A percentile compares a stretch with the other conserved stretches of the same genome.
Evolutionary conservation across 2,329 filamentous ascomycete genomes (phyloP).

Genomic region (Chaetothyriales sp.): DNA sequence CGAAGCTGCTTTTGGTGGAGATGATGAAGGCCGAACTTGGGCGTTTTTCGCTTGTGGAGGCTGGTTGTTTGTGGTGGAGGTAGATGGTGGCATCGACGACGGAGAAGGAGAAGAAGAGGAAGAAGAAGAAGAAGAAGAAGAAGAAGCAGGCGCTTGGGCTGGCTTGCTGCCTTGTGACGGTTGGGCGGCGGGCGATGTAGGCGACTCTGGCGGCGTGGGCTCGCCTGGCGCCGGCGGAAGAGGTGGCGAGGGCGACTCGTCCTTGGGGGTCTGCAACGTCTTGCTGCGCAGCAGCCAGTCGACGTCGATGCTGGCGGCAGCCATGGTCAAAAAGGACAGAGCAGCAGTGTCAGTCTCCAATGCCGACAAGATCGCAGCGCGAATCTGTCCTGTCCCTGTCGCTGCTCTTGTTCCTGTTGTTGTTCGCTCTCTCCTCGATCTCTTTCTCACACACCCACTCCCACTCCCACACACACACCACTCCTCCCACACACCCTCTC

Average conservation of each 20-base stretch:
- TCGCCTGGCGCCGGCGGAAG: slow-evolving; percentile 11
- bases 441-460: not conserved
- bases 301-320: slow-evolving; percentile 68
- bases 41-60: slow-evolving; percentile 1
- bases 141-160: no score
- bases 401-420: not conserved
- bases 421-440: no score
- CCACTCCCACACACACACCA: not conserved
- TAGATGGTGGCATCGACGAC: not conserved
- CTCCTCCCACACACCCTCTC: no score
- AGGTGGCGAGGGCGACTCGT: slow-evolving; percentile 6
- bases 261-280: slow-evolving; percentile 21
- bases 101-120: not conserved
- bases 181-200: not conserved
- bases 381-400: not conserved
- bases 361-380: not conserved
- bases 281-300: slow-evolving; percentile 81
- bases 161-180: no score
- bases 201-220: slow-evolving; percentile 7
- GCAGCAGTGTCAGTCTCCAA: not conserved
- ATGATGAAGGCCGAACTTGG: slow-evolving; percentile 5
- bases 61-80: not conserved
- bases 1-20: slow-evolving; percentile 4
- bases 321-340: slow-evolving; percentile 19
- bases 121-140: no score